Percentiles rank a stretch among this genome's conserved stretches.
Conservation (phyloP, 2,329 filamentous ascomycete species). For the Colletotrichum graminicola region DNA sequence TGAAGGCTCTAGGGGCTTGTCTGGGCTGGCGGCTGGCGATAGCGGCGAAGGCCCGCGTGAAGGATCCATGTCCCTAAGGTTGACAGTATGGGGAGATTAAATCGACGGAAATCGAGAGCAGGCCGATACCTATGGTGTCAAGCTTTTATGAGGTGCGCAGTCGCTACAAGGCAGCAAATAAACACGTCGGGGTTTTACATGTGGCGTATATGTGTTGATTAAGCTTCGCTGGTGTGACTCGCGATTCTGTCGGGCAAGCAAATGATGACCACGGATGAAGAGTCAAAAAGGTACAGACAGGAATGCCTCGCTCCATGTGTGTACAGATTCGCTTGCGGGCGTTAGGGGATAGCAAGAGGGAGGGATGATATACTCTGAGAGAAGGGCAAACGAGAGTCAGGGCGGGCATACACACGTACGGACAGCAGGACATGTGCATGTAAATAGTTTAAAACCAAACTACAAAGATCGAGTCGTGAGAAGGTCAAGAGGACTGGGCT, state of each 20-base stretch:
- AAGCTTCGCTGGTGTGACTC: neutral
- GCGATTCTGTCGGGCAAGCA: conserved; percentile 14
- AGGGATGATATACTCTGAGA: conserved; percentile 11
- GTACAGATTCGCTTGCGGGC: neutral
- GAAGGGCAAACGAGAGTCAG: conserved; percentile 5
- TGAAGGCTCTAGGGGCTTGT: conserved; percentile 43
- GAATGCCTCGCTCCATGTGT: conserved; percentile 21
- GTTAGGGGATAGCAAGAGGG: conserved; percentile 17
- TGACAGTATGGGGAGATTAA: conserved; percentile 8
- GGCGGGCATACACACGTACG: conserved; percentile 9
- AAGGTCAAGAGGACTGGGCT: conserved; percentile 9
- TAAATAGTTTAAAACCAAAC: neutral
- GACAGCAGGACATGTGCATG: conserved; percentile 16
- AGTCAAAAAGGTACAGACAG: neutral
- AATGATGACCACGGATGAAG: conserved; percentile 22
- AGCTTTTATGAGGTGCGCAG: neutral
- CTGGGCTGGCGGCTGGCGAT: conserved; percentile 33
- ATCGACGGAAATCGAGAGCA: conserved; percentile 5
- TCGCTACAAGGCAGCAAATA: neutral
- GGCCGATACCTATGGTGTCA: neutral
- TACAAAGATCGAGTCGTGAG: conserved; percentile 19
- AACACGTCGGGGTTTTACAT: neutral
- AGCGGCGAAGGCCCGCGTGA: conserved; percentile 44
- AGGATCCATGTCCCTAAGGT: conserved; percentile 43
- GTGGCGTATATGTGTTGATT: conserved; percentile 8